Base-by-base conservation (phyloP, 179 eudicot species). In the Gypsophila paniculata region DNA sequence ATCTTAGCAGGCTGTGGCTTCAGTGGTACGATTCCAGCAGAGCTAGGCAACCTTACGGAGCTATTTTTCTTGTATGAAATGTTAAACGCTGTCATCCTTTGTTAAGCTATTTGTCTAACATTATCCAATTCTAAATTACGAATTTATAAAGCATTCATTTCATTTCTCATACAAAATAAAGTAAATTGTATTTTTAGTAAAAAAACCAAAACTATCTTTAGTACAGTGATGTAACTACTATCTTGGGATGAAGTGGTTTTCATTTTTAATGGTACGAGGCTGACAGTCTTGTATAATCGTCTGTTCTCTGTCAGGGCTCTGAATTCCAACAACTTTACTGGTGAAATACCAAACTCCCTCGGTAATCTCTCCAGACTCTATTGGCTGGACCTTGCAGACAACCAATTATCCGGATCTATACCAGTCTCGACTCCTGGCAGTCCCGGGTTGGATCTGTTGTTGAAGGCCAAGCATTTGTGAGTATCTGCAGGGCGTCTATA, bases 1-100 rank as follows among this genome's bases (percentile, higher is more conserved):
- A 93, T 89, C 65, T 77, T 93, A 23, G 91, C 97, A 12, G 97
- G 98, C 8, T 93, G 98, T 75, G 81, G 97, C 69, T 93, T 93
- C 87, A 84, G 81, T 64, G 95, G 96, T 64, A 82, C 15, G 75
- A 89, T 93, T 82, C 98, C 98, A 64, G 65, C 64, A 29, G 97
- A 89, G 79, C 68, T 93, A 60, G 98, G 98, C 71, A 88, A 85
- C 60, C 97, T 93, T 57, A 60, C 79, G 48, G 79, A 79, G 36
- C 83, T 93, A 51, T 74, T 89, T 38, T 93, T 83, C 79, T 72
- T 93, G 98, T 93, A 86, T 72, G 88, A 76, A 38, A 6, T 38
- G n/a, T 48, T 65, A 38, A 48, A 21, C 7, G 14, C 21, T 17
- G 15, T 60, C 52, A 67, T 44, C 46, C 38, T 8, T 29, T 36